Conservation (phyloP, 2,329 filamentous ascomycete species). For the Fusarium sacchari region DNA sequence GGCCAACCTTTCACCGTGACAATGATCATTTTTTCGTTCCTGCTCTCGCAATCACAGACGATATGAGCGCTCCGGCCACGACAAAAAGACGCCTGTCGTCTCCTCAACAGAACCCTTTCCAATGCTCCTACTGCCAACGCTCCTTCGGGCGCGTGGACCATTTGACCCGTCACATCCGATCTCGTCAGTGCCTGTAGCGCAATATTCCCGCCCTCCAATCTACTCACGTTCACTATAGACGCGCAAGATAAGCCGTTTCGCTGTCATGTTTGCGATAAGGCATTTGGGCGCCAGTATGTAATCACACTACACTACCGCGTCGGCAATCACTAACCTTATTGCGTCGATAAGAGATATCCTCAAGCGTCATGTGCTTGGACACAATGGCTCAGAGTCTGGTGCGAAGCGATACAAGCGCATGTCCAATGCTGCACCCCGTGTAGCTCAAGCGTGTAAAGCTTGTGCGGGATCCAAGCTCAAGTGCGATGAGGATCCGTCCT, state of each 20-base stretch:
- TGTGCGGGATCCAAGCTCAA: background rate
- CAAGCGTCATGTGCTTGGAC: background rate
- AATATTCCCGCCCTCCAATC: accelerated
- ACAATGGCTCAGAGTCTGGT: background rate
- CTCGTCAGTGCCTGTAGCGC: background rate
- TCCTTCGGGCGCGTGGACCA: background rate
- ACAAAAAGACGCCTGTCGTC: background rate
- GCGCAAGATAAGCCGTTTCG: background rate
- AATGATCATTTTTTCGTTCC: background rate
- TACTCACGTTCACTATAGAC: background rate
- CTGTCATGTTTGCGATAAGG: background rate
- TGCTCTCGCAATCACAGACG: accelerated
- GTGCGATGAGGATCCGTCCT: background rate
- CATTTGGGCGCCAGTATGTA: background rate
- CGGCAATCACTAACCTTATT: background rate
- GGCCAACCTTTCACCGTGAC: background rate
- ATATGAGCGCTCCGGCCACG: background rate
- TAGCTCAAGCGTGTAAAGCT: background rate
- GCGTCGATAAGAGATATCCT: background rate
- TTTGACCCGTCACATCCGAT: background rate
- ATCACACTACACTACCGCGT: too few species aligned
- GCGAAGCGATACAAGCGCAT: background rate
- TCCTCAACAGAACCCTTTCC: background rate
- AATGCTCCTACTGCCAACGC: background rate
- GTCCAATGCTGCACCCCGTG: background rate